phyloP scores from a whole-genome alignment of 2,329 filamentous ascomycete genomes.

The Balansia obtecta region DNA sequence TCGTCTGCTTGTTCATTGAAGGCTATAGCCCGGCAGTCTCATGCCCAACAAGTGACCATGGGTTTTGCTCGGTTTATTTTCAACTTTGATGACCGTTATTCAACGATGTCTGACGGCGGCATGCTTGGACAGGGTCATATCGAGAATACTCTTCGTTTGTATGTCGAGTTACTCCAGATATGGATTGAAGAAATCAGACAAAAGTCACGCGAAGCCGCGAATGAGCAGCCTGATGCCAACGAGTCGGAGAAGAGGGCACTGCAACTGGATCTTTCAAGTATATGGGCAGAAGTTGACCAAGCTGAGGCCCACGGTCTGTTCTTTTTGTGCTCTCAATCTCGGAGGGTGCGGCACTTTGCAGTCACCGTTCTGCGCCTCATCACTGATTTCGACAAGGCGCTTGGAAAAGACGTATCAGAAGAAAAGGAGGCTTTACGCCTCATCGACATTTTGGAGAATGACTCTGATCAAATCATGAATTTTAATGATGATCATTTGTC shows the following conservation, averaged over 20 bases:
- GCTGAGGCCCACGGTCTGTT: conserved; percentile 94
- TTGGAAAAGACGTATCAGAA: conserved; percentile 52
- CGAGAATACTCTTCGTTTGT: conserved; percentile 82
- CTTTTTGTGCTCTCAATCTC: conserved; percentile 92
- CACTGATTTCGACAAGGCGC: conserved; percentile 81
- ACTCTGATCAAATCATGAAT: conserved; percentile 78
- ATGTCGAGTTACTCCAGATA: conserved; percentile 86
- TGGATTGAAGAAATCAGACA: conserved; percentile 96
- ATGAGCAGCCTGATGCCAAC: conserved; percentile 50
- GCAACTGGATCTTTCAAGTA: conserved; percentile 73
- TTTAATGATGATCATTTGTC: conserved; percentile 86
- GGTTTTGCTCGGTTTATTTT: conserved; percentile 97
- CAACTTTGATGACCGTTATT: conserved; percentile 94
- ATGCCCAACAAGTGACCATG: conserved; percentile 91
- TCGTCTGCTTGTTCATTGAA: conserved; percentile 91
- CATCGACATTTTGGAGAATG: conserved; percentile 84
- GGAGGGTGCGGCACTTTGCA: conserved; percentile 77
- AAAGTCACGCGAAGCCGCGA: conserved; percentile 62
- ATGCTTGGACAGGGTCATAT: conserved; percentile 92
- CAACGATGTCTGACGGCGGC: conserved; percentile 94
- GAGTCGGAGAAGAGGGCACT: conserved; percentile 57
- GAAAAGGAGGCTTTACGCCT: conserved; percentile 59
- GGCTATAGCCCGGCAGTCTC: conserved; percentile 83
- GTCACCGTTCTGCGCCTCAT: conserved; percentile 87
- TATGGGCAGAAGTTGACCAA: conserved; percentile 90